Evolutionary conservation across 2,329 filamentous ascomycete species (phyloP).

Genomic region (Sclerotinia nivalis): DNA sequence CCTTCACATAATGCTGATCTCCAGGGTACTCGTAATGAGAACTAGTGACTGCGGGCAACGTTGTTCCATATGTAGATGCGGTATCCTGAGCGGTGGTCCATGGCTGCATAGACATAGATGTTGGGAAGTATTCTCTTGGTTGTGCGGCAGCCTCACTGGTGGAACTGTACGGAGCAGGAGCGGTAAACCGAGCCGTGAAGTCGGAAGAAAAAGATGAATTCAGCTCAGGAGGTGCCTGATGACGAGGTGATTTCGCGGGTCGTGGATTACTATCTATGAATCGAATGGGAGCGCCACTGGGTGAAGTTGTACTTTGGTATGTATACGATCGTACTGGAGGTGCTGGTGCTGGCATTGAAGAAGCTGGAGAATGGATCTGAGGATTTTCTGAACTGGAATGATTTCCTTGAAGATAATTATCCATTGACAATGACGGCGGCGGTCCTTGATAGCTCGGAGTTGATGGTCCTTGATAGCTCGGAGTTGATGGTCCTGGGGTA

Average conservation of each 20-base stretch:
- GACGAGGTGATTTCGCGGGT: slow-evolving; percentile 40
- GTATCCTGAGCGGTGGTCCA: slow-evolving; percentile 36
- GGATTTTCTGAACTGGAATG: slow-evolving; percentile 32
- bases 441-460: slow-evolving; percentile 35
- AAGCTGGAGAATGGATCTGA: slow-evolving; percentile 29
- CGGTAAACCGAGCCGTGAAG: slow-evolving; percentile 33
- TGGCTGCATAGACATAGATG: slow-evolving; percentile 29
- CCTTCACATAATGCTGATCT: slow-evolving; percentile 34
- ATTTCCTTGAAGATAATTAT: slow-evolving; percentile 37
- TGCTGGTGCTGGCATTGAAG: slow-evolving; percentile 26
- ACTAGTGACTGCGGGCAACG: slow-evolving; percentile 25
- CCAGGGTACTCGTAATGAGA: slow-evolving; percentile 35
- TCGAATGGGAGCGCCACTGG: slow-evolving; percentile 27
- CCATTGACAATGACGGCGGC: slow-evolving; percentile 27
- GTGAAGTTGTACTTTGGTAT: slow-evolving; percentile 22
- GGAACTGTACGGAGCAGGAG: slow-evolving; percentile 30
- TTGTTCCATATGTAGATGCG: slow-evolving; percentile 31
- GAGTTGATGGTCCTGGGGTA: slow-evolving; percentile 31
- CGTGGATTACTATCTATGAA: slow-evolving; percentile 40
- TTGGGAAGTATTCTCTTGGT: slow-evolving; percentile 34
- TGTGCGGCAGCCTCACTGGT: slow-evolving; percentile 29
- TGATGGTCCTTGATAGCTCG: slow-evolving; percentile 34
- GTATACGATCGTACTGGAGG: slow-evolving; percentile 22
- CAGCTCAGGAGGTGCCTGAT: slow-evolving; percentile 36
- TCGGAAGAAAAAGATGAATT: slow-evolving; percentile 31